Percentiles rank a stretch among this genome's conserved stretches.
Conservation (phyloP, 2,329 filamentous ascomycete genomes). For the Epichloe glyceriae region DNA sequence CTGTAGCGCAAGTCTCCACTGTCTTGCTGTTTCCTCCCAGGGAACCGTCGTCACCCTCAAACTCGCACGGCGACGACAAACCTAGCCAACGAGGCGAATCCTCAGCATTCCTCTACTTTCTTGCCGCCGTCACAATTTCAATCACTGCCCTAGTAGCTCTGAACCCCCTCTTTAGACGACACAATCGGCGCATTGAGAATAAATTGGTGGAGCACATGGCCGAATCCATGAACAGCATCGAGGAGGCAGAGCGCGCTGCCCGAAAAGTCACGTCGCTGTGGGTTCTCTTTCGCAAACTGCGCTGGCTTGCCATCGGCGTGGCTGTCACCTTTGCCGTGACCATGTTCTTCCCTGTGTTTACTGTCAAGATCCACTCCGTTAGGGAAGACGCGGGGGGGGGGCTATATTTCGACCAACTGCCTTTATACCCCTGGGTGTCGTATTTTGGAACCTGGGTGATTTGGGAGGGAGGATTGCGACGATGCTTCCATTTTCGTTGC, state of each 20-base stretch:
- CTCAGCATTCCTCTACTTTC: slow-evolving; percentile 81
- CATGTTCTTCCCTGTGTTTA: slow-evolving; percentile 95
- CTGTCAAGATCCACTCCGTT: slow-evolving; percentile 46
- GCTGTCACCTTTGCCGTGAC: slow-evolving; percentile 71
- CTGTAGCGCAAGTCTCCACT: slow-evolving; percentile 73
- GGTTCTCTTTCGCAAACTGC: slow-evolving; percentile 62
- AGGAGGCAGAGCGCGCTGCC: slow-evolving; percentile 39
- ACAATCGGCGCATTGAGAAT: slow-evolving; percentile 38
- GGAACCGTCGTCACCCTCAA: slow-evolving; percentile 11
- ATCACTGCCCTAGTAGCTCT: slow-evolving; percentile 58
- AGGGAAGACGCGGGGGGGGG: slow-evolving; percentile 27
- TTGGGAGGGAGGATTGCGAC: slow-evolving; percentile 62
- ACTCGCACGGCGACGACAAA: slow-evolving; percentile 10
- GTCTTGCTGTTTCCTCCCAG: slow-evolving; percentile 47
- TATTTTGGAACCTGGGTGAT: slow-evolving; percentile 90
- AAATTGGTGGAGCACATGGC: slow-evolving; percentile 36
- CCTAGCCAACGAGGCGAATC: slow-evolving; percentile 17
- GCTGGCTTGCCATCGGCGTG: slow-evolving; percentile 63
- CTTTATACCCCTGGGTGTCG: slow-evolving; percentile 82
- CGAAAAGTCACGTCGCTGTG: slow-evolving; percentile 42
- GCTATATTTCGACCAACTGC: slow-evolving; percentile 56
- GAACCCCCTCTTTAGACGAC: slow-evolving; percentile 53
- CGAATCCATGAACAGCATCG: slow-evolving; percentile 35
- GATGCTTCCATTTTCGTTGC: slow-evolving; percentile 41
- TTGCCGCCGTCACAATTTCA: slow-evolving; percentile 72